Evolutionary conservation across 2,329 filamentous ascomycete species (phyloP), one percentile per base, ranked within the genome.

Genomic region (Trichoderma koningii): DNA sequence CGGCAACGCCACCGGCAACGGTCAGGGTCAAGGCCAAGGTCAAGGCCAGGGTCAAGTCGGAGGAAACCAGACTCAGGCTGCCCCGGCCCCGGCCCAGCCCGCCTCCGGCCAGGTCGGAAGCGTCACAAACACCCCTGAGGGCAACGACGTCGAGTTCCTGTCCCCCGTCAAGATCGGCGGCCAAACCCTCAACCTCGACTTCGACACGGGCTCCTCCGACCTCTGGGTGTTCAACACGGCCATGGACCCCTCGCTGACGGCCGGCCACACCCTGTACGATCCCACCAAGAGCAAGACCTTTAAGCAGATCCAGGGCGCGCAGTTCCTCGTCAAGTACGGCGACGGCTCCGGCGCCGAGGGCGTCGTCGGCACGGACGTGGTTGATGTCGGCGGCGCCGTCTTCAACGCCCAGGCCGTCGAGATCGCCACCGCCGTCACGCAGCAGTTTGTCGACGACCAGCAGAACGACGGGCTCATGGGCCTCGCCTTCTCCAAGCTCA

Each of bases 151-250:
- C 51, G 85, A 90, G 70, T 92, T 89, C 72, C 79, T 92, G 6
- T 84, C 87, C 0, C 87, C 88, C 0, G 86, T 92, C 60, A 82
- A 74, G n/a, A 84, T 92, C 68, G 89, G 89, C 66, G 87, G 87
- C 5, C 89, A 92, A 76, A 83, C 81, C 5, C 71, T 92, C 65
- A 85, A 87, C 71, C 77, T 92, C 73, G 86, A 91, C 74, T 90
- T 92, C 72, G 89, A 92, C 76, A 89, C 88, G n/a, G 89, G 89
- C 64, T 91, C 89, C 2, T 85, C 89, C 14, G 89, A 92, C 75
- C 81, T 91, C 79, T 92, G 89, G 89, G 84, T 89, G 23, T 89
- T 92, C 78, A 89, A 84, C 77, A 86, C 84, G 17, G 73, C 82
- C 63, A 82, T 91, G 44, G 72, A 82, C 1, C 62, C 77, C 1